Evolutionary conservation across 2,329 filamentous ascomycete species (phyloP).

Genomic region (Xylaria sp.): DNA sequence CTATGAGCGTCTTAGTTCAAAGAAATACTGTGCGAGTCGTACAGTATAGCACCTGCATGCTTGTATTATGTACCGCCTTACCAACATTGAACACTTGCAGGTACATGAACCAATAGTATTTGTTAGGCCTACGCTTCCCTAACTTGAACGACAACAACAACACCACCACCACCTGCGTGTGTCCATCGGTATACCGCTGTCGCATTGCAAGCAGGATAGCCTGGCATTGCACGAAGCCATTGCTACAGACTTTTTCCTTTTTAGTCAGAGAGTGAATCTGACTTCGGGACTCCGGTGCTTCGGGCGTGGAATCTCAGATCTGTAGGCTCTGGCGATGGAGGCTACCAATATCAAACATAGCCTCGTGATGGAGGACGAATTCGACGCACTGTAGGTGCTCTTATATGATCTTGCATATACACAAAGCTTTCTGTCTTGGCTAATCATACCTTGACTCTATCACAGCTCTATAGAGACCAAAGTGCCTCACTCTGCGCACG

Average conservation of each 20-base stretch:
- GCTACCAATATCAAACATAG: slow-evolving; percentile 53
- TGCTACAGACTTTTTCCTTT: not conserved
- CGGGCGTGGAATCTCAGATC: not conserved
- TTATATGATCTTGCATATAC: not conserved
- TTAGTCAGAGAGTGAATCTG: not conserved
- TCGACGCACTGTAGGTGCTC: slow-evolving; percentile 63
- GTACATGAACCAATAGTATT: not conserved
- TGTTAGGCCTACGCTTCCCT: not conserved
- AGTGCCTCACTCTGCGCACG: slow-evolving; percentile 40
- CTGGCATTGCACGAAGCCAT: too few relatives aligned
- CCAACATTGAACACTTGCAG: too few relatives aligned
- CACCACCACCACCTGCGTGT: not conserved
- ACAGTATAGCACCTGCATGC: not conserved
- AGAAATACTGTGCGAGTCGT: not conserved
- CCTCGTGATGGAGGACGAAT: slow-evolving; percentile 62
- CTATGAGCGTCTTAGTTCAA: not conserved
- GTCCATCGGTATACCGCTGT: not conserved
- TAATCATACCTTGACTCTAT: slow-evolving; percentile 24
- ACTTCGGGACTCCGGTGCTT: not conserved
- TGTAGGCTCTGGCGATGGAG: slow-evolving; percentile 40
- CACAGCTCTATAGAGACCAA: slow-evolving; percentile 56
- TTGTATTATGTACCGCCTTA: too few relatives aligned
- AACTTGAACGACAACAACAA: slow-evolving; percentile 9
- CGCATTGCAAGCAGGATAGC: not conserved
- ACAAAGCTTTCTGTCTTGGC: not conserved